phyloP scores from a whole-genome alignment of 2,329 filamentous ascomycete species.

The Phaeosphaeria sp. region DNA sequence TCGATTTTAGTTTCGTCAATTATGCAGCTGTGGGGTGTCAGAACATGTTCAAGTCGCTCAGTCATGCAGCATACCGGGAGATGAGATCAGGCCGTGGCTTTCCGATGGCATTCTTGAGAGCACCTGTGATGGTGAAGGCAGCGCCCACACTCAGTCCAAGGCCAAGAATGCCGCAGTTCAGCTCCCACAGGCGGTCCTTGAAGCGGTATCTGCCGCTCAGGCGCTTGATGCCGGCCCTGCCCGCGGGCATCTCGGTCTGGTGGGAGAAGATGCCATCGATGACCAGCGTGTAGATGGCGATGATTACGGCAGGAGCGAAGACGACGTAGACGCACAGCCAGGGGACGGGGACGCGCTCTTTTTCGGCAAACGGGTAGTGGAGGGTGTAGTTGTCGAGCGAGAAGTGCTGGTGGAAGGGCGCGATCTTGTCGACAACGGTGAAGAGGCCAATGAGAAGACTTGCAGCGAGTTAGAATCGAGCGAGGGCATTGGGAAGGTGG shows the following conservation, averaged over 20 bases:
- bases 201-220: constrained; percentile 57
- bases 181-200: constrained; percentile 66
- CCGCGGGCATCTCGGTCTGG: constrained; percentile 39
- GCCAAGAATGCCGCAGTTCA: constrained; percentile 67
- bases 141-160: constrained; percentile 60
- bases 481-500: constrained; percentile 33
- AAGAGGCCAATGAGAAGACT: constrained; percentile 61
- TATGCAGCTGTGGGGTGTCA: constrained; percentile 28
- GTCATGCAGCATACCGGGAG: constrained; percentile 51
- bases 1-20: constrained; percentile 15
- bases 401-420: constrained; percentile 66
- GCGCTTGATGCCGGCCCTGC: constrained; percentile 38
- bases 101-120: constrained; percentile 65
- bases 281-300: constrained; percentile 63
- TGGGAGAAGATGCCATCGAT: constrained; percentile 67
- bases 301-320: constrained; percentile 58
- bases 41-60: background rate
- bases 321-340: constrained; percentile 59
- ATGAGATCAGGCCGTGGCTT: constrained; percentile 68
- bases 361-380: constrained; percentile 63
- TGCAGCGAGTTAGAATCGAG: constrained; percentile 26
- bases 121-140: constrained; percentile 65
- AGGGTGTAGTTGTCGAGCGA: constrained; percentile 63
- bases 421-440: constrained; percentile 59
- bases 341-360: constrained; percentile 62